Percentiles rank a stretch among this genome's conserved stretches.
Evolutionary conservation across 306 rosid genomes (phyloP).

Genomic region (Cyamopsis tetragonoloba): DNA sequence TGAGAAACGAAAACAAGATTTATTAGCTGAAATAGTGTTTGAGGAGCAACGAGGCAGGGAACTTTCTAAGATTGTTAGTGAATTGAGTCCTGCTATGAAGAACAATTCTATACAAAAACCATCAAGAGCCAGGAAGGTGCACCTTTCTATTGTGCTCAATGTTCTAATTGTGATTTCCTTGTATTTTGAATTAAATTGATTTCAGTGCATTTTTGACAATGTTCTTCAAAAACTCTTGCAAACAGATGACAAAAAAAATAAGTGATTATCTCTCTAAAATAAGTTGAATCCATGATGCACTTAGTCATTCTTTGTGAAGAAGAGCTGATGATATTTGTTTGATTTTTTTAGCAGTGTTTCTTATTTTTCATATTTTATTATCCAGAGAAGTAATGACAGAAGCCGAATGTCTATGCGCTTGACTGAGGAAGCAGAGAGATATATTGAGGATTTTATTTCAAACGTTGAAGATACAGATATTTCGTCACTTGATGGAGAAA

Average conservation of each 20-base stretch:
- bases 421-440: constrained; percentile 87
- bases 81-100: constrained; percentile 56
- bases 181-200: constrained; percentile 4
- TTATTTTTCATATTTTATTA: background rate
- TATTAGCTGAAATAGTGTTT: constrained; percentile 64
- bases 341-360: constrained; percentile 6
- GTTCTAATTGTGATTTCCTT: constrained; percentile 14
- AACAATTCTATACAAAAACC: constrained; percentile 41
- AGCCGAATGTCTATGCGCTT: constrained; percentile 64
- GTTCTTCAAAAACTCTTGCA: too few relatives aligned
- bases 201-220: too few relatives aligned
- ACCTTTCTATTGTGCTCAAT: constrained; percentile 4
- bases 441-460: constrained; percentile 93
- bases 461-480: constrained; percentile 94
- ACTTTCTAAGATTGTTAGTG: constrained; percentile 60
- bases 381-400: constrained; percentile 82
- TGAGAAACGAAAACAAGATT: constrained; percentile 77
- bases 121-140: constrained; percentile 64
- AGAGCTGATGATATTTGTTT: background rate
- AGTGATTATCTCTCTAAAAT: too few relatives aligned
- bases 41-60: constrained; percentile 85
- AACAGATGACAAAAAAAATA: too few relatives aligned
- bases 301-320: background rate
- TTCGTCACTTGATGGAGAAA: constrained; percentile 92
- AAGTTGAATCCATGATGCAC: too few relatives aligned